phyloP scores from a whole-genome alignment of 306 rosid genomes.

The Delonix regia region DNA sequence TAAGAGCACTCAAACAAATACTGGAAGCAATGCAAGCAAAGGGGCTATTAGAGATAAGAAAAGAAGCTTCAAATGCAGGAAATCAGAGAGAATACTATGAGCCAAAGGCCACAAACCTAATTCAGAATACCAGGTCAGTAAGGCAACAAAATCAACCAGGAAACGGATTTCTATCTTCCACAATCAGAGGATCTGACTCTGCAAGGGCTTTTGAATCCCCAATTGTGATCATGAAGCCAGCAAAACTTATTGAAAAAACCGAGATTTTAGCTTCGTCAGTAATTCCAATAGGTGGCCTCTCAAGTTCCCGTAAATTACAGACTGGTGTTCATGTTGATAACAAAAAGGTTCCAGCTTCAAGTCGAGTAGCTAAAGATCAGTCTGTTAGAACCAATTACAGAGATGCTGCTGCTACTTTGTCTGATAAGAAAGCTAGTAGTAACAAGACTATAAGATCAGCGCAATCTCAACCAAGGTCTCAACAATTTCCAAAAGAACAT shows the following conservation, averaged over 20 bases:
- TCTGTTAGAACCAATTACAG: slow-evolving; percentile 44
- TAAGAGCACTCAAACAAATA: slow-evolving; percentile 78
- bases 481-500: slow-evolving; percentile 42
- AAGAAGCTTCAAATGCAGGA: slow-evolving; percentile 48
- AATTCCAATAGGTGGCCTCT: slow-evolving; percentile 45
- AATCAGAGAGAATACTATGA: slow-evolving; percentile 43
- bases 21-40: slow-evolving; percentile 71
- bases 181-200: slow-evolving; percentile 39
- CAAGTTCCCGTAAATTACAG: slow-evolving; percentile 43
- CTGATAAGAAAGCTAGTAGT: slow-evolving; percentile 55
- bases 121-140: slow-evolving; percentile 42
- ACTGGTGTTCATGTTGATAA: slow-evolving; percentile 38
- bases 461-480: slow-evolving; percentile 52
- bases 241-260: slow-evolving; percentile 56
- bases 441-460: slow-evolving; percentile 47
- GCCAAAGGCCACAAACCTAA: slow-evolving; percentile 34
- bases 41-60: slow-evolving; percentile 56
- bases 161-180: slow-evolving; percentile 36
- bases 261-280: slow-evolving; percentile 49
- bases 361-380: slow-evolving; percentile 44
- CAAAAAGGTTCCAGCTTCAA: slow-evolving; percentile 40
- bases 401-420: slow-evolving; percentile 46
- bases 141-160: slow-evolving; percentile 44
- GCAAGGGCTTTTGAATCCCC: slow-evolving; percentile 55
- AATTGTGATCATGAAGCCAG: slow-evolving; percentile 76